These are phyloP conservation scores for Aspergillus sp. DNA, from an alignment of 2,329 filamentous ascomycete species.

Conservation along the genomic window DNA sequence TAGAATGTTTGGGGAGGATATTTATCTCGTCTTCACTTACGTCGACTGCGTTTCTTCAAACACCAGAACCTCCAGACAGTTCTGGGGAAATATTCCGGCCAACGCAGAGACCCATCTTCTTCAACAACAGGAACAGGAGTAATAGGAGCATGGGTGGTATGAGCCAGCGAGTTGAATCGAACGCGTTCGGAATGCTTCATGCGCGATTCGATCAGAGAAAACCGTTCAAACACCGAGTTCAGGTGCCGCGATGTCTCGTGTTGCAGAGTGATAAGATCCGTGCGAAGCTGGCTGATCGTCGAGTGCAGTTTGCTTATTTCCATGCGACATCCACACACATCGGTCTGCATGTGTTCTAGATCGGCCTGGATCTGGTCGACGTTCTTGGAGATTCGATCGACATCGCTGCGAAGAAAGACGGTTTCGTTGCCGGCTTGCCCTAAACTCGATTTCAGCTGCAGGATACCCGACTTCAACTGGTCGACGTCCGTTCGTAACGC, in stretches of 20 bases:
- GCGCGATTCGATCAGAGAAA: conserved; percentile 31
- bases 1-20: conserved; percentile 7
- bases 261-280: conserved; percentile 36
- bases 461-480: conserved; percentile 36
- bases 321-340: conserved; percentile 34
- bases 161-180: conserved; percentile 42
- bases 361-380: conserved; percentile 38
- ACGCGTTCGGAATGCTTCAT: conserved; percentile 39
- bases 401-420: conserved; percentile 35
- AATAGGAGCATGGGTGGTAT: conserved; percentile 39
- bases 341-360: conserved; percentile 34
- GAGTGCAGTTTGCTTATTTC: conserved; percentile 40
- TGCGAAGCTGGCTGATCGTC: conserved; percentile 36
- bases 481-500: conserved; percentile 37
- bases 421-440: conserved; percentile 35
- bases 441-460: conserved; percentile 35
- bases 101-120: conserved; percentile 35
- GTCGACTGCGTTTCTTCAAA: conserved; percentile 40
- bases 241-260: conserved; percentile 34
- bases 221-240: conserved; percentile 27
- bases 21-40: conserved; percentile 29
- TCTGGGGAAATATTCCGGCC: conserved; percentile 39
- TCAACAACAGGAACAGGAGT: conserved; percentile 36
- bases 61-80: conserved; percentile 45
- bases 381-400: conserved; percentile 39